phyloP scores from a whole-genome alignment of 306 rosid genomes.

The Dalbergia cochinchinensis region DNA sequence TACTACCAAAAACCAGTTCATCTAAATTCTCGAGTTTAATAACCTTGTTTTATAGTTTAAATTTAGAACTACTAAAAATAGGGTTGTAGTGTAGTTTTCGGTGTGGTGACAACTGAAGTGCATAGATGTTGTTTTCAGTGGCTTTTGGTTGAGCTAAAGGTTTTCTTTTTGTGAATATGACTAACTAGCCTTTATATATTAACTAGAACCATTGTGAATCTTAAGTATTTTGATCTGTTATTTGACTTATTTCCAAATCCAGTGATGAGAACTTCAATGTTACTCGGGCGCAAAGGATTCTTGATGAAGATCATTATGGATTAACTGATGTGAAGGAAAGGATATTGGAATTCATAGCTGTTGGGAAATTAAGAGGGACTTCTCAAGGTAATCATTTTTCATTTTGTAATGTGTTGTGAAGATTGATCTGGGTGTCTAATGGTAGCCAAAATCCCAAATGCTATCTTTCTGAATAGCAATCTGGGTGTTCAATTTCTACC shows the following conservation, averaged over 20 bases:
- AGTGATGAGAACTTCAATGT: conserved; percentile 98
- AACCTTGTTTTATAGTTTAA: neutral
- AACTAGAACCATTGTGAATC: neutral
- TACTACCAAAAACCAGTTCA: too few relatives aligned
- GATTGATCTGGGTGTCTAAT: conserved; percentile 32
- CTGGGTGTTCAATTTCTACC: conserved; percentile 38
- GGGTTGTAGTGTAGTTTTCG: neutral
- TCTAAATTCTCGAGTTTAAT: too few relatives aligned
- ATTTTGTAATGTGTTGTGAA: conserved; percentile 13
- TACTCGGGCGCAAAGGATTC: conserved; percentile 84
- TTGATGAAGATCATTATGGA: conserved; percentile 99
- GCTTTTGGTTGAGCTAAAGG: conserved; percentile 30
- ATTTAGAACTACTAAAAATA: conserved; percentile 17
- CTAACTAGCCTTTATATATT: conserved; percentile 20
- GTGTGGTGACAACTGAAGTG: conserved; percentile 28
- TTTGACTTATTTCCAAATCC: conserved; percentile 55
- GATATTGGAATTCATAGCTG: conserved; percentile 97
- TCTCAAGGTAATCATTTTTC: conserved; percentile 80
- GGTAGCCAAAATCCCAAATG: conserved; percentile 1
- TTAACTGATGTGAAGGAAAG: conserved; percentile 96
- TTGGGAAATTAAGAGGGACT: conserved; percentile 93
- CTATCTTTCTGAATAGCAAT: conserved; percentile 13
- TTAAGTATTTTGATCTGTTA: conserved; percentile 35
- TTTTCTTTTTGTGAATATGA: conserved; percentile 20
- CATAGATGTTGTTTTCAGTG: neutral